phyloP scores from a whole-genome alignment of 2,329 filamentous ascomycete genomes.

The Phoma sp. region DNA sequence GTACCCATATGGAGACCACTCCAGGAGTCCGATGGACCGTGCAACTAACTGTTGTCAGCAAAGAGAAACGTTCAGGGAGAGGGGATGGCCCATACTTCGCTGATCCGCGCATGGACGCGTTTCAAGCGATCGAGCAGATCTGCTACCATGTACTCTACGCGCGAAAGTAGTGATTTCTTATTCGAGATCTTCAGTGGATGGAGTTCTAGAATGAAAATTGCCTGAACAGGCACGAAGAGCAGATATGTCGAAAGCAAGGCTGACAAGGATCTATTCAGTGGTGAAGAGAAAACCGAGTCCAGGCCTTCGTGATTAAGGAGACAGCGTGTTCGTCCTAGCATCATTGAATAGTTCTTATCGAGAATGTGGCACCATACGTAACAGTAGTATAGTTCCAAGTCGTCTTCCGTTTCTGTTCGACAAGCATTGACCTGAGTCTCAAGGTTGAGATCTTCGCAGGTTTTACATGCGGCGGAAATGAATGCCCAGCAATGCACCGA shows the following conservation, averaged over 20 bases:
- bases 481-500: constrained; percentile 29
- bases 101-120: constrained; percentile 21
- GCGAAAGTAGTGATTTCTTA: constrained; percentile 14
- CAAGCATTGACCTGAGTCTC: constrained; percentile 20
- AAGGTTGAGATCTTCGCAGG: constrained; percentile 29
- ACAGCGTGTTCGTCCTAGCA: constrained; percentile 27
- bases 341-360: constrained; percentile 34
- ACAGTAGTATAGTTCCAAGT: constrained; percentile 27
- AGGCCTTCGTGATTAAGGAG: constrained; percentile 26
- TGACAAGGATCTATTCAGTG: constrained; percentile 18
- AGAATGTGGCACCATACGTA: constrained; percentile 33
- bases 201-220: constrained; percentile 23
- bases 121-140: constrained; percentile 24
- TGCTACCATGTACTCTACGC: constrained; percentile 20
- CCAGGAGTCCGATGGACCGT: constrained; percentile 24
- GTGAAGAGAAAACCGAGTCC: constrained; percentile 21
- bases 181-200: constrained; percentile 24
- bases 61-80: background rate
- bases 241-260: constrained; percentile 25
- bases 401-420: constrained; percentile 19
- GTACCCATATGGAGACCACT: constrained; percentile 21
- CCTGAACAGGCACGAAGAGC: constrained; percentile 27
- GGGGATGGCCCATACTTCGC: constrained; percentile 6
- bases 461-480: constrained; percentile 27
- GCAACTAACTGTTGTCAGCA: constrained; percentile 12